A percentile compares a stretch with the other conserved stretches of the same genome.
phyloP scores from a whole-genome alignment of 2,329 filamentous ascomycete genomes.

The Exophiala lecanii-corni region DNA sequence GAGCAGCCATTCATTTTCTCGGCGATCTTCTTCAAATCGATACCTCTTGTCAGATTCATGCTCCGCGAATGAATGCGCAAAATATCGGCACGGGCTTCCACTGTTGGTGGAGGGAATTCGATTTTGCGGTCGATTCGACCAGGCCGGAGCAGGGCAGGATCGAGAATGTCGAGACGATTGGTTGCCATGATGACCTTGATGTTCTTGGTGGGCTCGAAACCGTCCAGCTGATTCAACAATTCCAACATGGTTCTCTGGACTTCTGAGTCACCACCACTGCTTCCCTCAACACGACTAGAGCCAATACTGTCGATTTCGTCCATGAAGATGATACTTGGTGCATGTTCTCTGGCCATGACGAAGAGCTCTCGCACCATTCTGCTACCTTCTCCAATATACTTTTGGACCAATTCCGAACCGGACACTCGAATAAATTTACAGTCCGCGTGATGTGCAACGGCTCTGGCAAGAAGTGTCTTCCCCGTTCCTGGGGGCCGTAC shows the following conservation, averaged over 20 bases:
- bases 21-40: constrained; percentile 96
- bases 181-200: constrained; percentile 99
- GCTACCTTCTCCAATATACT: constrained; percentile 97
- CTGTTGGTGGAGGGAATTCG: constrained; percentile 94
- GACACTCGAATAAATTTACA: constrained; percentile 99
- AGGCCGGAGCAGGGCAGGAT: constrained; percentile 89
- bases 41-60: constrained; percentile 97
- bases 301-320: constrained; percentile 99
- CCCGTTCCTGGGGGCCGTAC: constrained; percentile 93
- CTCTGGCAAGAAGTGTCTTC: constrained; percentile 91
- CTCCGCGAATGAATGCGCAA: constrained; percentile 94
- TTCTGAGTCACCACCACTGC: constrained; percentile 91
- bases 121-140: constrained; percentile 98
- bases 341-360: constrained; percentile 97
- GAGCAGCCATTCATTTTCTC: constrained; percentile 99
- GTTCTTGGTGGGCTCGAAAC: constrained; percentile 98
- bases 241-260: constrained; percentile 99
- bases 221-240: constrained; percentile 94
- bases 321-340: constrained; percentile 99
- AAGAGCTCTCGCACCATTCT: constrained; percentile 98
- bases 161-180: constrained; percentile 94
- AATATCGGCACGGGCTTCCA: constrained; percentile 96
- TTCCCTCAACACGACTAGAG: constrained; percentile 92
- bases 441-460: constrained; percentile 95
- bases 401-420: constrained; percentile 93